phyloP scores from a whole-genome alignment of 2,329 filamentous ascomycete species.

The Zopfia rhizophila region DNA sequence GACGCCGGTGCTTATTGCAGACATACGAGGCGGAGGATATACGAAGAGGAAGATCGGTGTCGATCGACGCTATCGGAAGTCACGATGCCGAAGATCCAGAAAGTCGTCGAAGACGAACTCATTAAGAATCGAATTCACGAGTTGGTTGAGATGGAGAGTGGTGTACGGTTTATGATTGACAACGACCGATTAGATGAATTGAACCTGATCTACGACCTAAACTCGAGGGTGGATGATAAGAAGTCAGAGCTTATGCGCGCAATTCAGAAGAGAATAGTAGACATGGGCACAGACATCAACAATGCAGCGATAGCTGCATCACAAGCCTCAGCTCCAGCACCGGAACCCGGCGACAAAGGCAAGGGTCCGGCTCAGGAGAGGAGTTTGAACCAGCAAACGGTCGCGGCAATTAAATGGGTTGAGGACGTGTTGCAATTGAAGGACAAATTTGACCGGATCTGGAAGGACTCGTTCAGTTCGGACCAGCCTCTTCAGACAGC shows the following conservation, averaged over 20 bases:
- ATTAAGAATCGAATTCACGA: constrained; percentile 81
- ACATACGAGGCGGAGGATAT: constrained; percentile 77
- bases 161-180: constrained; percentile 89
- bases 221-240: constrained; percentile 78
- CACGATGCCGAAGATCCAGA: constrained; percentile 77
- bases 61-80: constrained; percentile 79
- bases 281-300: constrained; percentile 86
- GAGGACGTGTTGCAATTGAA: constrained; percentile 88
- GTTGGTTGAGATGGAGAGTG: constrained; percentile 87
- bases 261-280: constrained; percentile 78
- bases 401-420: constrained; percentile 92
- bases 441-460: constrained; percentile 87
- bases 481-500: constrained; percentile 84
- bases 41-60: constrained; percentile 85
- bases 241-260: constrained; percentile 76
- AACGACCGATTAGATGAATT: constrained; percentile 85
- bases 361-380: constrained; percentile 57
- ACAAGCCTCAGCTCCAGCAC: constrained; percentile 62
- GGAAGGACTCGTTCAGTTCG: constrained; percentile 74
- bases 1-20: constrained; percentile 86
- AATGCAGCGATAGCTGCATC: constrained; percentile 67
- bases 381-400: constrained; percentile 78
- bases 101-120: constrained; percentile 82
- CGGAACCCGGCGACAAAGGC: constrained; percentile 63
- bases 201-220: constrained; percentile 81